Evolutionary conservation across 2,329 filamentous ascomycete genomes (phyloP).

Genomic region (Colletotrichum cordylinicola): DNA sequence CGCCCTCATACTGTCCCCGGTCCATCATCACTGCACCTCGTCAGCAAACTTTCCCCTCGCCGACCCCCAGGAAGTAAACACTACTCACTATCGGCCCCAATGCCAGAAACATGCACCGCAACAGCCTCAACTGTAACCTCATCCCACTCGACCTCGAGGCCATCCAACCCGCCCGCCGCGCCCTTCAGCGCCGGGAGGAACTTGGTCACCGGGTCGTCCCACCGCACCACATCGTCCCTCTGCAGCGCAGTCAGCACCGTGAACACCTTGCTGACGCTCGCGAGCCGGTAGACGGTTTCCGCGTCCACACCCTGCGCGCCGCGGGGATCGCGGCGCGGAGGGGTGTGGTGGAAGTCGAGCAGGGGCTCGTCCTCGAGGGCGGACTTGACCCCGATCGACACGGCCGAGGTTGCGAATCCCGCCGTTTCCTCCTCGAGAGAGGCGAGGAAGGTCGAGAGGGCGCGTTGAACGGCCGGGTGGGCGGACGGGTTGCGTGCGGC

Average conservation of each 20-base stretch:
- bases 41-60: background rate
- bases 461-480: slow-evolving; percentile 14
- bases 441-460: background rate
- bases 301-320: slow-evolving; percentile 31
- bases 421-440: slow-evolving; percentile 11
- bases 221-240: slow-evolving; percentile 7
- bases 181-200: slow-evolving; percentile 45
- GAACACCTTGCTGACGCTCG: slow-evolving; percentile 46
- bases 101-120: slow-evolving; percentile 50
- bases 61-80: background rate
- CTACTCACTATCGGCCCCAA: slow-evolving; percentile 40
- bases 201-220: slow-evolving; percentile 49
- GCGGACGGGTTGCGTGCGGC: background rate
- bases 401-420: slow-evolving; percentile 27
- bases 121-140: slow-evolving; percentile 51
- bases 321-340: slow-evolving; percentile 10
- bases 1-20: slow-evolving; percentile 30
- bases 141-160: slow-evolving; percentile 45
- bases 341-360: slow-evolving; percentile 30
- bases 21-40: slow-evolving; percentile 35
- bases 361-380: slow-evolving; percentile 28
- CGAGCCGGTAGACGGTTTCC: slow-evolving; percentile 44
- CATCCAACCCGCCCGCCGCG: slow-evolving; percentile 28
- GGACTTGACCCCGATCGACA: slow-evolving; percentile 29
- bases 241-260: slow-evolving; percentile 16